Base-by-base conservation (phyloP, 2,329 filamentous ascomycete species). In the Kalaharituber pfeilii region DNA sequence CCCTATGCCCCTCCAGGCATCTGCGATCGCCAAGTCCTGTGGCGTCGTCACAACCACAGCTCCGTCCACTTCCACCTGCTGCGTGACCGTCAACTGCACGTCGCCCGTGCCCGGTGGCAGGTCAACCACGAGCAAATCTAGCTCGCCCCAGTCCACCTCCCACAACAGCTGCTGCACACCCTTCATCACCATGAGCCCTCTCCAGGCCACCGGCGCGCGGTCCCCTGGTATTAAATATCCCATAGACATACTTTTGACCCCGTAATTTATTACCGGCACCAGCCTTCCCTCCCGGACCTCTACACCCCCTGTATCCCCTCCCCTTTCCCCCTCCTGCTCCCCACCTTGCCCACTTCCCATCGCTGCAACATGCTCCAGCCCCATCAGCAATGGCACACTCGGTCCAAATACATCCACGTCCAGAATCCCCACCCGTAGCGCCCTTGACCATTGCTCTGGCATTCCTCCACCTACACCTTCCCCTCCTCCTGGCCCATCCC, bases 181-280 rank as follows among this genome's bases (percentile, higher is more conserved):
- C 66, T 96, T 98, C 75, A 94, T 93, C 13, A 96, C 85, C 88
- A 98, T 95, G 2, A 94, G 76, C 0, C 91, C 91, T 51, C 91
- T 80, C 91, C 91, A 98, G 28, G 91, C 88, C 15, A 98, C 83
- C 0, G 88, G 86, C 4, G 85, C 83, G 9, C 80, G 76, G 60
- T 86, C 81, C 20, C 78, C 78, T 22, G 42, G 42, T 1, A 94
- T 80, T 0, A 98, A 75, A 61, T 94, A 96, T 50, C 91, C 91
- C 85, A 98, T 96, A 0, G 88, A 95, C 91, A 98, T 98, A 53
- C 87, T 93, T 69, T 93, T 93, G 54, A 98, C 77, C 39, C 91
- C 91, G 71, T 96, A 96, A 66, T 94, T 94, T 22, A 84, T 87
- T 24, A 98, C 71, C 0, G 91, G 91, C 1, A 96, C 65, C 2